Evolutionary conservation across 83 land plant species (phyloP).

Genomic region (Thuja plicata): DNA sequence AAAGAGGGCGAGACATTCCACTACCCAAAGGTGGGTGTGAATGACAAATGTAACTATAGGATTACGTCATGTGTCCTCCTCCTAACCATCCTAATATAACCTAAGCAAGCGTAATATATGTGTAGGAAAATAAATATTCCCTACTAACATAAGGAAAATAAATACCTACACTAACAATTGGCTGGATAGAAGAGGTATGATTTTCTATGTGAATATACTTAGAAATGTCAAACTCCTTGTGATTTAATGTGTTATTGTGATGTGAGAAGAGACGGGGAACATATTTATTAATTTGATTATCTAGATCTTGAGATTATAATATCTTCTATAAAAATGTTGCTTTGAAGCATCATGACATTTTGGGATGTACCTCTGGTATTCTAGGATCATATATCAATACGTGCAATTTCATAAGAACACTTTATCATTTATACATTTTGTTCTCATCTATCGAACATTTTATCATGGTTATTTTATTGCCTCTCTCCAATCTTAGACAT

Average conservation of each 20-base stretch:
- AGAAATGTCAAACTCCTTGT: background rate
- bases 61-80: too few species aligned
- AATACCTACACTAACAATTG: too few species aligned
- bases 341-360: background rate
- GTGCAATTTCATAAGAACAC: background rate
- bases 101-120: too few species aligned
- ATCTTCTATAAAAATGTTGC: background rate
- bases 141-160: too few species aligned
- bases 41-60: too few species aligned
- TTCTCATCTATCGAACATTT: too few species aligned
- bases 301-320: background rate
- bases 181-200: background rate
- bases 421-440: background rate
- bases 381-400: background rate
- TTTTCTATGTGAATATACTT: background rate
- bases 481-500: too few species aligned
- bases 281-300: background rate
- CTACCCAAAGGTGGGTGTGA: too few species aligned
- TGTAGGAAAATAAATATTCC: too few species aligned
- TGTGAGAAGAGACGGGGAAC: background rate
- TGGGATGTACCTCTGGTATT: background rate
- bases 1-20: too few species aligned
- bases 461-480: too few species aligned
- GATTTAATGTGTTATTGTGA: background rate
- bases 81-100: too few species aligned